These are phyloP conservation scores for Cicer cuneatum DNA, from an alignment of 306 rosid species.

Conservation along the genomic window DNA sequence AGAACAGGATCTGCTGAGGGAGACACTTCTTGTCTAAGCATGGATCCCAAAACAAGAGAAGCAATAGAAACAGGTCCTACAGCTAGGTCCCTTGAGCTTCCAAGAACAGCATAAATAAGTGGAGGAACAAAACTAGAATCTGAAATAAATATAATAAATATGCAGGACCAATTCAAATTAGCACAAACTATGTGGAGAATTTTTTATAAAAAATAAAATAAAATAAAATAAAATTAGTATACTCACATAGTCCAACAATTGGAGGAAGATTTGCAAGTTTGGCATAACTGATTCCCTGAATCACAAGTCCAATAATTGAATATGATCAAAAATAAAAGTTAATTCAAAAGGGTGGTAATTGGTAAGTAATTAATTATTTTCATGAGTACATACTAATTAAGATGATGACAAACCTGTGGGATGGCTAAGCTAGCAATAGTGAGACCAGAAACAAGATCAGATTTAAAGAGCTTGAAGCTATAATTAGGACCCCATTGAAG, in stretches of 20 bases:
- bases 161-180: conserved; percentile 17
- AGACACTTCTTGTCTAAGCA: conserved; percentile 83
- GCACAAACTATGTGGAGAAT: background rate
- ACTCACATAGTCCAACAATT: conserved; percentile 95
- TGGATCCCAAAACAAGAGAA: conserved; percentile 86
- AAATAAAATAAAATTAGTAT: background rate
- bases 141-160: conserved; percentile 28
- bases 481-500: conserved; percentile 90
- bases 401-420: conserved; percentile 67
- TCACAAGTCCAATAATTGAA: conserved; percentile 17
- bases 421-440: conserved; percentile 98
- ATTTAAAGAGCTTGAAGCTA: conserved; percentile 71
- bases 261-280: conserved; percentile 93
- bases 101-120: conserved; percentile 85
- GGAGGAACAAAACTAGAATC: conserved; percentile 99
- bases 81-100: conserved; percentile 94
- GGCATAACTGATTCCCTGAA: conserved; percentile 94
- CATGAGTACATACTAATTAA: background rate
- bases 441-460: conserved; percentile 90
- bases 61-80: conserved; percentile 99
- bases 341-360: conserved; percentile 17
- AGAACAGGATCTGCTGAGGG: conserved; percentile 67
- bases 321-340: background rate
- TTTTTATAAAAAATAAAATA: background rate
- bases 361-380: background rate